Evolutionary conservation across 805 yeast species (phyloP), one percentile per base, ranked within the genome.

Genomic region (Wickerhamiella musiphila): DNA sequence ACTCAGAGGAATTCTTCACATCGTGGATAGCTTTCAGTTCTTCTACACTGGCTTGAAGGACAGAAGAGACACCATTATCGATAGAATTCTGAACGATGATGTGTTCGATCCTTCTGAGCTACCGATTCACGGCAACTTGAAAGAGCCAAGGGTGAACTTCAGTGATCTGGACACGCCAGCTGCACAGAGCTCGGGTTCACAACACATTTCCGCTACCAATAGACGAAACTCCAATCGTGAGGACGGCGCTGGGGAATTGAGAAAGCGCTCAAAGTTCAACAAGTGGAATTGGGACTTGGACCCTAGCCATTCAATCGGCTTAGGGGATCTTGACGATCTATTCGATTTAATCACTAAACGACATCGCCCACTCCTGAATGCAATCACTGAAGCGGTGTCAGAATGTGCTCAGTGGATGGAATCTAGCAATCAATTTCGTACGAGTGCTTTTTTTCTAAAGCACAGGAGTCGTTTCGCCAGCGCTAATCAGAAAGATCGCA

Each of bases 11-110:
- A 37, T 49, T 6, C 33, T 46, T 26, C 34, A 41, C 2, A 35
- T 46, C 6, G 31, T 43, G 3, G 35, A 49, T 2, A 37, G 43
- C 10, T 45, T 45, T 32, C 43, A 38, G 7, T 39, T 43, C 24
- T 48, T 48, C 23, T 44, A 23, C 26, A 37, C 35, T 11, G 41
- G 36, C 11, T 26, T 35, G 28, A 26, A 31, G 10, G 35, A 33
- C 13, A 32, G 29, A 5, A 29, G 32, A 10, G 32, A 18, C 22
- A 22, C 14, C n/a, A 13, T 30, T 15, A 18, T 24, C 3, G 26
- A 24, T 13, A n/a, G n/a, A n/a, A n/a, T n/a, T n/a, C n/a, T n/a
- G n/a, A n/a, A n/a, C n/a, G n/a, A n/a, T n/a, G n/a, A n/a, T n/a
- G n/a, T n/a, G n/a, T n/a, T n/a, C n/a, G n/a, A n/a, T n/a, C n/a